Percentiles rank a stretch among this genome's conserved stretches.
Conservation (phyloP, 2,329 filamentous ascomycete species). For the Herpotrichia juniperi region DNA sequence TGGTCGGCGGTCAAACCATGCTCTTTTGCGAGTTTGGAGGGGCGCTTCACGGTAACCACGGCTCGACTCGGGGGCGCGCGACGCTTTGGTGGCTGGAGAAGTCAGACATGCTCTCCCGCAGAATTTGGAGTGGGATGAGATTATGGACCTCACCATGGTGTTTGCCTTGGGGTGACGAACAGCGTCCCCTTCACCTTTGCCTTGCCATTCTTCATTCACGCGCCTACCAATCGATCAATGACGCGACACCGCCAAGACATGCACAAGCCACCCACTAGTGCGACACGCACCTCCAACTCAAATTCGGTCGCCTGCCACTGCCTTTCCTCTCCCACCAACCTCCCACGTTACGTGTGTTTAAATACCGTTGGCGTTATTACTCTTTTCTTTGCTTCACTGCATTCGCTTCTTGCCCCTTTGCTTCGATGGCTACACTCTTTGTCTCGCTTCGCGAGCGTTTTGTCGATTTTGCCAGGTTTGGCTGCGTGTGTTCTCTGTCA, state of each 20-base stretch:
- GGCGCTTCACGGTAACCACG: constrained; percentile 53
- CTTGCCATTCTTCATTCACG: neutral
- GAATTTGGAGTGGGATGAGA: neutral
- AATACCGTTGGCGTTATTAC: neutral
- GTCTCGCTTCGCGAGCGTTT: neutral
- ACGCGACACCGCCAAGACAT: neutral
- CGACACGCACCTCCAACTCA: neutral
- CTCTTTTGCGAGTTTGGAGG: constrained; percentile 90
- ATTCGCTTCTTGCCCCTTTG: neutral
- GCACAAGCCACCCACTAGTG: neutral
- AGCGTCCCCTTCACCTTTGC: neutral
- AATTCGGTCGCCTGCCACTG: neutral
- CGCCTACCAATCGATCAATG: neutral
- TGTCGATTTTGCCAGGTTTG: neutral
- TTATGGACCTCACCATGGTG: constrained; percentile 28
- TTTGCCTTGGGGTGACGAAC: constrained; percentile 1
- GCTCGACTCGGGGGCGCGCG: constrained; percentile 26
- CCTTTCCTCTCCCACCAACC: neutral
- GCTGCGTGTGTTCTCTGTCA: neutral
- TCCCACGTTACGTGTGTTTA: neutral
- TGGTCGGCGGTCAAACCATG: constrained; percentile 83
- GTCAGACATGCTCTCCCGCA: neutral
- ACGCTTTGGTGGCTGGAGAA: constrained; percentile 36
- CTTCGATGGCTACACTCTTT: neutral
- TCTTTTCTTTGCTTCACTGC: neutral